Evolutionary conservation across 345 rosid genomes (phyloP).

Genomic region (Citrus unshiu): DNA sequence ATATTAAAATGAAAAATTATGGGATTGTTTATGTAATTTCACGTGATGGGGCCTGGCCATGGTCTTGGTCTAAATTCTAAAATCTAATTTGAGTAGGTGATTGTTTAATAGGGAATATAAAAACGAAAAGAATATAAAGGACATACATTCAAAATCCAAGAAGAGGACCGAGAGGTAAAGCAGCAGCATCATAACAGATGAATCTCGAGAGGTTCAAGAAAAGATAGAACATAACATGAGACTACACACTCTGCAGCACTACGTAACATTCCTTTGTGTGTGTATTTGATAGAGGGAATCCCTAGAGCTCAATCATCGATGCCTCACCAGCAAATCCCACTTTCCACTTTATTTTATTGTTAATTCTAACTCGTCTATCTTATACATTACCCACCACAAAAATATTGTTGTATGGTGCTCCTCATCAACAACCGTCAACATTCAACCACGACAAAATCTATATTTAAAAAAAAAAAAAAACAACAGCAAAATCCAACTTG

Average conservation of each 20-base stretch:
- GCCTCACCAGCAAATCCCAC: conserved; percentile 49
- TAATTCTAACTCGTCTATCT: not conserved
- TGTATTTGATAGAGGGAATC: conserved; percentile 51
- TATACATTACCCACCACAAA: not conserved
- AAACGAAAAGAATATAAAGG: conserved; percentile 15
- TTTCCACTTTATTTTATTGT: conserved; percentile 19
- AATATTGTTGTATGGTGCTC: not conserved
- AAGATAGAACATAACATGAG: conserved; percentile 20
- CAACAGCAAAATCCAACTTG: not conserved
- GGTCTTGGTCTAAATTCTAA: conserved; percentile 13
- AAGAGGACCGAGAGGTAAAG: conserved; percentile 37
- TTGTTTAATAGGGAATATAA: not conserved
- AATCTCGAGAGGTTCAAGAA: conserved; percentile 66
- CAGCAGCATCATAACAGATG: conserved; percentile 40
- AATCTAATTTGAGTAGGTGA: conserved; percentile 6
- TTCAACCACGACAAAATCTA: not conserved
- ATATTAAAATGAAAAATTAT: not conserved
- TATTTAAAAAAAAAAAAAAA: too few relatives aligned
- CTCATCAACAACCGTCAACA: not conserved
- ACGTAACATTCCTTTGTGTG: conserved; percentile 58
- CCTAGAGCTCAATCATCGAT: conserved; percentile 54
- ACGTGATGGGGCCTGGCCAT: conserved; percentile 29
- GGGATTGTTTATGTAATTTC: conserved; percentile 24
- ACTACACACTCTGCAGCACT: conserved; percentile 39
- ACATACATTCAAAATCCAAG: conserved; percentile 43